phyloP scores from a whole-genome alignment of 1,139 yeast genomes.

The Candida mesenterica region DNA sequence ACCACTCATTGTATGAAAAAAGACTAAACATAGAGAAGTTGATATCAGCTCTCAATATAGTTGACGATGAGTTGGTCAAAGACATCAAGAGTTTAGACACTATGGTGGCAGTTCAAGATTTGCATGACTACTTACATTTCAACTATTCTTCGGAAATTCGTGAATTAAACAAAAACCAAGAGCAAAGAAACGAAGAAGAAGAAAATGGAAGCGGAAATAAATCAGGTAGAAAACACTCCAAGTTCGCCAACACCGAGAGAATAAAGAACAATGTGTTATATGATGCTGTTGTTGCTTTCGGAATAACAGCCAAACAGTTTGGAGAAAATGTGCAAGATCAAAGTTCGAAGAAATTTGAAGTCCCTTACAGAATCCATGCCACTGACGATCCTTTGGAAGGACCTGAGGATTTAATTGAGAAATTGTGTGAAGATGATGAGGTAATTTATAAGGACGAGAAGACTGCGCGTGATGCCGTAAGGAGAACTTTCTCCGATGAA shows the following conservation, averaged over 20 bases:
- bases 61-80: constrained; percentile 54
- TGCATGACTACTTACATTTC: constrained; percentile 81
- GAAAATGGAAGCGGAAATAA: constrained; percentile 15
- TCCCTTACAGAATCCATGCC: constrained; percentile 63
- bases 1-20: constrained; percentile 81
- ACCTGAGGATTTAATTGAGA: constrained; percentile 65
- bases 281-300: constrained; percentile 68
- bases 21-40: constrained; percentile 61
- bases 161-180: constrained; percentile 28
- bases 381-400: constrained; percentile 68
- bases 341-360: constrained; percentile 42
- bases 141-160: constrained; percentile 72
- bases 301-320: constrained; percentile 73
- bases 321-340: constrained; percentile 81
- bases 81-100: constrained; percentile 59
- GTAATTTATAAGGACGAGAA: constrained; percentile 58
- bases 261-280: constrained; percentile 66
- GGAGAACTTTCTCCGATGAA: constrained; percentile 75
- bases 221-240: constrained; percentile 60
- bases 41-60: constrained; percentile 51
- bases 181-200: constrained; percentile 18
- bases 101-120: constrained; percentile 82
- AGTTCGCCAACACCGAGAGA: constrained; percentile 73
- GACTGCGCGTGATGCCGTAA: constrained; percentile 71
- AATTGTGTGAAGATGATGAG: constrained; percentile 52